Evolutionary conservation across 108 stramenopile species (phyloP).

Genomic region (Conticribra weissflogii): DNA sequence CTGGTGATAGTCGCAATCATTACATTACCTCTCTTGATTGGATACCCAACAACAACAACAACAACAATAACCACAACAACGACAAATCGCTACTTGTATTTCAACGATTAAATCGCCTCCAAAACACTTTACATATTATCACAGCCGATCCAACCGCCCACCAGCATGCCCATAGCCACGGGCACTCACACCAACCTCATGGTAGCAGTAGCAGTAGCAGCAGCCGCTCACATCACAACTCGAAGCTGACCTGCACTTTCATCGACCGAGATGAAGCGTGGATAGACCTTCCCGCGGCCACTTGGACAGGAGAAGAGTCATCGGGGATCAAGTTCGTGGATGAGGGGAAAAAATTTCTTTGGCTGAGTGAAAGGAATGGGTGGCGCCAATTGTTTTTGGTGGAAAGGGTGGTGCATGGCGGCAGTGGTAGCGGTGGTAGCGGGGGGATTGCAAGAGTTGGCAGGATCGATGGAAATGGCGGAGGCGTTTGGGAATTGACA

Average conservation of each 20-base stretch:
- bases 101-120: constrained; percentile 44
- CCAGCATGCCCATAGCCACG: no score
- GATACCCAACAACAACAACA: constrained; percentile 42
- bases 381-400: constrained; percentile 50
- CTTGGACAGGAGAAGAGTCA: constrained; percentile 51
- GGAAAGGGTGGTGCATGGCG: no score
- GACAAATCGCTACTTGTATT: no score
- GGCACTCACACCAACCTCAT: no score
- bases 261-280: constrained; percentile 45
- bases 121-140: constrained; percentile 46
- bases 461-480: no score
- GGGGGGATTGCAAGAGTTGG: no score
- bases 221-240: no score
- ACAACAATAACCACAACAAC: no score
- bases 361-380: constrained; percentile 51
- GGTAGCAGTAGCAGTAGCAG: no score
- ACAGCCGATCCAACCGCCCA: constrained; percentile 35
- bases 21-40: constrained; percentile 49
- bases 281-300: constrained; percentile 46
- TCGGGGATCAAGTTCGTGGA: constrained; percentile 45
- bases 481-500: constrained; percentile 22
- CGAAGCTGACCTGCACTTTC: background rate
- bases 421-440: no score
- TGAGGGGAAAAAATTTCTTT: constrained; percentile 33
- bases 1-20: constrained; percentile 50